Base-by-base conservation (phyloP, 352 stramenopile species). In the Globisporangium emineosum region DNA sequence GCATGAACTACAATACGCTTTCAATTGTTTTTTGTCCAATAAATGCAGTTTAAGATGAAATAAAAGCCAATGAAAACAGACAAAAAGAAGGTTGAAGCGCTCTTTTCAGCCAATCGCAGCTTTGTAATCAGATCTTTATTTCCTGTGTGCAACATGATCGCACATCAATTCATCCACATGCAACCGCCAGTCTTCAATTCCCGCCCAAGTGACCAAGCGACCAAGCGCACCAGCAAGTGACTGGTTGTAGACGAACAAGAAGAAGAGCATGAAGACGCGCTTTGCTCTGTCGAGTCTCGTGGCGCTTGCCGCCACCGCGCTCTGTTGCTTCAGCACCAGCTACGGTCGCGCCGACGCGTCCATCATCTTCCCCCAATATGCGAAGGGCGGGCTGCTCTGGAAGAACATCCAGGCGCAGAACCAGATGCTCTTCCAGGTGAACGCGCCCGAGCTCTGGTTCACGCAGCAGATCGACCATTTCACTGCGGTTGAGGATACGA, bases 391-490 rank as follows among this genome's bases (percentile, higher is more conserved):
- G 0, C 68, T 73, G 21, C 71, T 91, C 21, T 90, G 78, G 78
- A 66, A 76, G 43, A 57, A 78, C 8, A 66, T 91, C 47, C 75
- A 88, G 60, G 68, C 68, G 57, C 73, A 89, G 62, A 82, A 70
- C 13, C 69, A 85, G 47, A 59, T 71, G 42, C 51, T 89, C 9
- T 82, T 86, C 57, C 59, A 73, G 17, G 53, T 65, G n/a, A 50
- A 70, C 2, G 60, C 79, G 5, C 61, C 75, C 2, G 70, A 78
- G 54, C 76, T 81, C 49, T 91, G 82, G 85, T 93, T 93, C 64
- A 69, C 71, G 57, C 85, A 93, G 70, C 68, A 72, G 29, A 33
- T 91, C 32, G 81, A 93, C 60, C 85, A 93, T 67, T 91, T 89
- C 29, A 32, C 40, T 5, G 6, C 50, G 2, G n/a, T n/a, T n/a